These are phyloP conservation scores for Blakeslea trispora DNA, from an alignment of 371 early-diverging fungal genomes.

Conservation along the genomic window DNA sequence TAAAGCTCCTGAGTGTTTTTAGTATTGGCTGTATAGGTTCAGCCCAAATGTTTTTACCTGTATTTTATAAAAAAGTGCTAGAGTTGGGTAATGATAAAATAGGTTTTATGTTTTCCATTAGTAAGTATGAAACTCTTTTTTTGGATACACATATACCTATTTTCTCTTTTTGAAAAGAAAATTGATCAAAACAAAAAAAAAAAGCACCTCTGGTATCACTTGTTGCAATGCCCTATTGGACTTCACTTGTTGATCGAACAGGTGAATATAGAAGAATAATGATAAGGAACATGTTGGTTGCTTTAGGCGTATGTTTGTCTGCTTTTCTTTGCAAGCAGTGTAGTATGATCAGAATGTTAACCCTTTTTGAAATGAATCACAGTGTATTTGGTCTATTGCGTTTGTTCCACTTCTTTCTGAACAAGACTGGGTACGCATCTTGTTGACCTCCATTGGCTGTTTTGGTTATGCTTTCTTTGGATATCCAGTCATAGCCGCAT, in stretches of 20 bases:
- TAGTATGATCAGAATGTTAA: too few relatives aligned
- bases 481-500: constrained; percentile 36
- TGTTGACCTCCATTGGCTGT: constrained; percentile 26
- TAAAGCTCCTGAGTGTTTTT: constrained; percentile 38
- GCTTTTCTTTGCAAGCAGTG: too few relatives aligned
- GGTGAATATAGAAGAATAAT: constrained; percentile 31
- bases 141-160: too few relatives aligned
- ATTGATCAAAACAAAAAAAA: neutral
- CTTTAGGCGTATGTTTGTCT: constrained; percentile 26
- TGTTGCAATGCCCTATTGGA: constrained; percentile 43
- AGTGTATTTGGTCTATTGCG: constrained; percentile 33
- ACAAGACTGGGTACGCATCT: constrained; percentile 16
- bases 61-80: constrained; percentile 36
- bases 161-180: too few relatives aligned
- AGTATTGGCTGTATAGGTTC: constrained; percentile 42
- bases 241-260: constrained; percentile 28
- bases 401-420: constrained; percentile 30
- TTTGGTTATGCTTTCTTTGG: constrained; percentile 45
- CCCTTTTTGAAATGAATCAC: neutral
- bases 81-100: constrained; percentile 38
- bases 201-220: constrained; percentile 43
- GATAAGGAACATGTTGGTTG: constrained; percentile 37
- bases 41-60: constrained; percentile 39
- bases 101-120: constrained; percentile 39
- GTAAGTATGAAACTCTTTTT: too few relatives aligned